Evolutionary conservation across 345 rosid species (phyloP).

Genomic region (Viola odorata): DNA sequence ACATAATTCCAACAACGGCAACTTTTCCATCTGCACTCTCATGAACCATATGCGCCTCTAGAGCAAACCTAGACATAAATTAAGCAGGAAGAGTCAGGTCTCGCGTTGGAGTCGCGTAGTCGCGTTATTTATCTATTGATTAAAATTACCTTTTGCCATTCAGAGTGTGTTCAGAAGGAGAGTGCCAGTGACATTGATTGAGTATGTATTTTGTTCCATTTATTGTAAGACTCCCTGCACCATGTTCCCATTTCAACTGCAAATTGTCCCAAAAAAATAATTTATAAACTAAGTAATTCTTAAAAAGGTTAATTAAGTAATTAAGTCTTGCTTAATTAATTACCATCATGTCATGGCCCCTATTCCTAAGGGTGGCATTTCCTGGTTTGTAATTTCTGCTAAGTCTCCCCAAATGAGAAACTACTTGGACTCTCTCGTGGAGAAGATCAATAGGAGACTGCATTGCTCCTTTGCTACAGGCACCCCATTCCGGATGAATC

Average conservation of each 20-base stretch:
- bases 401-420: constrained; percentile 45
- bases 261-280: background rate
- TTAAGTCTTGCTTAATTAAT: background rate
- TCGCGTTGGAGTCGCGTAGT: too few species aligned
- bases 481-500: constrained; percentile 50
- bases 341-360: constrained; percentile 93
- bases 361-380: constrained; percentile 56
- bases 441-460: constrained; percentile 83
- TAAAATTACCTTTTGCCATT: constrained; percentile 36
- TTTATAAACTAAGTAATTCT: background rate
- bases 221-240: constrained; percentile 37
- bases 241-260: constrained; percentile 48
- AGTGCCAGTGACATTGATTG: constrained; percentile 56
- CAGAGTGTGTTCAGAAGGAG: constrained; percentile 55
- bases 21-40: constrained; percentile 43
- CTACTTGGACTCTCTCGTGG: constrained; percentile 43
- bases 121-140: too few species aligned
- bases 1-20: constrained; percentile 69
- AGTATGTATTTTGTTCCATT: constrained; percentile 44
- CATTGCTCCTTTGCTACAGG: constrained; percentile 60
- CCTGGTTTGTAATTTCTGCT: constrained; percentile 44
- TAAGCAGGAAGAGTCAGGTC: too few species aligned
- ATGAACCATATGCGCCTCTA: constrained; percentile 81
- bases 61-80: constrained; percentile 35
- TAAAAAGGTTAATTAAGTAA: too few species aligned